Percentiles rank a stretch among this genome's conserved stretches.
phyloP scores from a whole-genome alignment of 805 yeast species.

The Phaffomyces antillensis region DNA sequence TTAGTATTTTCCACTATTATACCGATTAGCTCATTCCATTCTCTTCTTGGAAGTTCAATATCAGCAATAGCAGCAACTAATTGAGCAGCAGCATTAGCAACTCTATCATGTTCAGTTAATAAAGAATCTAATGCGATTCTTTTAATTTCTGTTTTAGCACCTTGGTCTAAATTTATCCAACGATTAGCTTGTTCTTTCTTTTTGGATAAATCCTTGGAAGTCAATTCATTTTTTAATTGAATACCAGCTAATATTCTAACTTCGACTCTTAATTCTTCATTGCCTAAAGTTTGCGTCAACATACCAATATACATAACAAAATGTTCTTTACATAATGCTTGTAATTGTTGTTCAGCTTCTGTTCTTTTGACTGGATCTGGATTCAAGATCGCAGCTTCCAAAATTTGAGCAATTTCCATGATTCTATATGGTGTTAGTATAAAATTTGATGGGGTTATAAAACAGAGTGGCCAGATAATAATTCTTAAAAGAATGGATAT shows the following conservation, averaged over 20 bases:
- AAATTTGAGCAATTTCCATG: constrained; percentile 55
- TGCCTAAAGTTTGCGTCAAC: constrained; percentile 65
- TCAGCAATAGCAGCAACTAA: constrained; percentile 96
- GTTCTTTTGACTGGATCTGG: constrained; percentile 61
- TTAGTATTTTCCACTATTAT: constrained; percentile 82
- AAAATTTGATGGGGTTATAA: background rate
- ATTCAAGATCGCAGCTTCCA: constrained; percentile 73
- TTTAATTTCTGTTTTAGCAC: constrained; percentile 58
- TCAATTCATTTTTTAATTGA: constrained; percentile 78
- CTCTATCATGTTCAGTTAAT: constrained; percentile 60
- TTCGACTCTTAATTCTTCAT: constrained; percentile 58
- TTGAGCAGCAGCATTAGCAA: constrained; percentile 86
- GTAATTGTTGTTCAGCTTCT: constrained; percentile 73
- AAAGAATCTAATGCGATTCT: constrained; percentile 56
- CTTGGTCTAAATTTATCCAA: constrained; percentile 60
- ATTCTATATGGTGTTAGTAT: constrained; percentile 3
- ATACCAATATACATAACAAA: constrained; percentile 68
- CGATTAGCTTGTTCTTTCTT: constrained; percentile 55
- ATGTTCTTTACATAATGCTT: constrained; percentile 62
- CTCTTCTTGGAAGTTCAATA: constrained; percentile 79
- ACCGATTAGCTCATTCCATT: constrained; percentile 85
- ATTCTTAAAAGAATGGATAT: no score
- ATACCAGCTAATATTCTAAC: constrained; percentile 90
- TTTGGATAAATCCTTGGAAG: constrained; percentile 67
- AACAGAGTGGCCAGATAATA: background rate